phyloP scores from a whole-genome alignment of 1,284 basidiomycete species.

The Melampsora larici-populina region DNA sequence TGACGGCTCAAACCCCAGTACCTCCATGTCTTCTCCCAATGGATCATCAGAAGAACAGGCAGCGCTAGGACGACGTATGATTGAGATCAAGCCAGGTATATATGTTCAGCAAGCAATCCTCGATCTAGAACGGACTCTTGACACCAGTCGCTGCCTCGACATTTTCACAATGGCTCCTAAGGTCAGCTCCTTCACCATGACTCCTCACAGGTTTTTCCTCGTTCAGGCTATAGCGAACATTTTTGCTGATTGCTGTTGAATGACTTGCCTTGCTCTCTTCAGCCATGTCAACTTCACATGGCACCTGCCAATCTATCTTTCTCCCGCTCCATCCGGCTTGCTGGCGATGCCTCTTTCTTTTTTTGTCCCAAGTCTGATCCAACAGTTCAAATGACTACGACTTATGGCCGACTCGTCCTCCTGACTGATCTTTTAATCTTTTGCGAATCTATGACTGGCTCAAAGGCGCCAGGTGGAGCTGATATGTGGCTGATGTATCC shows the following conservation, averaged over 20 bases:
- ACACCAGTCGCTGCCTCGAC: slow-evolving; percentile 76
- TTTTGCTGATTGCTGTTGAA: background rate
- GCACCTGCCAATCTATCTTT: slow-evolving; percentile 23
- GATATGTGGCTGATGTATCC: slow-evolving; percentile 95
- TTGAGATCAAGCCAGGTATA: slow-evolving; percentile 19
- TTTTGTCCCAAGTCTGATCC: slow-evolving; percentile 22
- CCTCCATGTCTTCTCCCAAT: slow-evolving; percentile 30
- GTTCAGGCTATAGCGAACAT: too few relatives aligned
- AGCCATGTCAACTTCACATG: slow-evolving; percentile 29
- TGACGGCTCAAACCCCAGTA: slow-evolving; percentile 30
- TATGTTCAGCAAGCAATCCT: slow-evolving; percentile 35
- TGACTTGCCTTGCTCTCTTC: slow-evolving; percentile 5
- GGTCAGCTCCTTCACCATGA: slow-evolving; percentile 58
- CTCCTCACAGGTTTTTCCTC: background rate
- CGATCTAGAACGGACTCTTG: slow-evolving; percentile 76
- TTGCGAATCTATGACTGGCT: slow-evolving; percentile 45
- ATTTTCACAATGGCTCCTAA: slow-evolving; percentile 95
- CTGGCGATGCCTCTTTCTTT: slow-evolving; percentile 13
- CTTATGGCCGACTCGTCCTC: slow-evolving; percentile 52
- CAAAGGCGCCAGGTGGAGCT: slow-evolving; percentile 48
- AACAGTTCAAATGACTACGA: slow-evolving; percentile 48
- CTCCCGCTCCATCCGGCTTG: slow-evolving; percentile 15
- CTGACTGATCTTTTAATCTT: slow-evolving; percentile 58
- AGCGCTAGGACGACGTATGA: background rate
- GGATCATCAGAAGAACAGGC: slow-evolving; percentile 12